phyloP scores from a whole-genome alignment of 2,329 filamentous ascomycete genomes.

The Monosporascus sp. region DNA sequence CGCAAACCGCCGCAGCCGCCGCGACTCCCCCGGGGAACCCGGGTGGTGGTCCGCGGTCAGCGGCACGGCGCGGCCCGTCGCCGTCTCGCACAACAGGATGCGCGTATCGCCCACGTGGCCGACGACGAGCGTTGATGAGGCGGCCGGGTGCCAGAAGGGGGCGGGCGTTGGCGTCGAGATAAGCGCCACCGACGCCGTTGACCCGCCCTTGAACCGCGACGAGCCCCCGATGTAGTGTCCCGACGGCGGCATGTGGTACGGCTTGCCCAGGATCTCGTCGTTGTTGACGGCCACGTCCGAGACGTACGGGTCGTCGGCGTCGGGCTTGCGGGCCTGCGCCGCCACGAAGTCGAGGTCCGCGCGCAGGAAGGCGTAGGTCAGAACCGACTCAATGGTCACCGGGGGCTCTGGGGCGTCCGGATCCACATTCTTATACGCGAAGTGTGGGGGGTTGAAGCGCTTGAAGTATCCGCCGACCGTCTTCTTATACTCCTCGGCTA shows the following conservation, averaged over 20 bases:
- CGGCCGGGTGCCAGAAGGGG: constrained; percentile 91
- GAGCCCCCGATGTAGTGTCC: constrained; percentile 64
- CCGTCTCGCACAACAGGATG: constrained; percentile 81
- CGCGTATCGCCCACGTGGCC: constrained; percentile 93
- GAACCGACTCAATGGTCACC: constrained; percentile 67
- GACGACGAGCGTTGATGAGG: constrained; percentile 75
- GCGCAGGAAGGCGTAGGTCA: constrained; percentile 89
- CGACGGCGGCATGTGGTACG: constrained; percentile 47
- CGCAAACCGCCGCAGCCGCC: constrained; percentile 78
- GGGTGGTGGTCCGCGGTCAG: constrained; percentile 91
- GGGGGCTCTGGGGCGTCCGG: constrained; percentile 32
- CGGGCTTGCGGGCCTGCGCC: constrained; percentile 78
- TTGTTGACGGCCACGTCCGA: constrained; percentile 77
- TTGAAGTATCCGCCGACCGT: constrained; percentile 92
- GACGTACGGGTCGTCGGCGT: constrained; percentile 63
- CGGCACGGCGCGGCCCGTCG: constrained; percentile 72
- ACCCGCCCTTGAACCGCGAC: constrained; percentile 84
- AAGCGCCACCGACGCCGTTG: constrained; percentile 82
- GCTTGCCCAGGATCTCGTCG: constrained; percentile 71
- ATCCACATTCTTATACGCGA: constrained; percentile 38
- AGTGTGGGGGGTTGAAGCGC: constrained; percentile 79
- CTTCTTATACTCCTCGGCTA: constrained; percentile 74
- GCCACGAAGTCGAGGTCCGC: constrained; percentile 92
- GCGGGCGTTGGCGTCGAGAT: constrained; percentile 88
- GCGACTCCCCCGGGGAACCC: constrained; percentile 76